A percentile compares a stretch with the other conserved stretches of the same genome.
These are phyloP conservation scores for Wickerhamomyces sp. DNA, from an alignment of 1,139 yeast genomes.

Conservation along the genomic window DNA sequence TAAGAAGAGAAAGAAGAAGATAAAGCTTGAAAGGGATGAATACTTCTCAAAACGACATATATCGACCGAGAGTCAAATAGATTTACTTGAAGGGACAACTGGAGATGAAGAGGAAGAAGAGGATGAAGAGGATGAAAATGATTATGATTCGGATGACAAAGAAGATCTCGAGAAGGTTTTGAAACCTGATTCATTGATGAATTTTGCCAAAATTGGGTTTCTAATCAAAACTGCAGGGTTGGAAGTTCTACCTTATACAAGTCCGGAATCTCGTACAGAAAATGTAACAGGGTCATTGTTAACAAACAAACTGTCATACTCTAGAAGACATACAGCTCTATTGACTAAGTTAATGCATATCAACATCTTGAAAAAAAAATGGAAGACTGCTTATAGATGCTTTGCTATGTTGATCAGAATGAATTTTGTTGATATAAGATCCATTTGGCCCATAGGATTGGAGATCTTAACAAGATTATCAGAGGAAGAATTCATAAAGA, in stretches of 20 bases:
- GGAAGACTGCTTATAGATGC: constrained; percentile 50
- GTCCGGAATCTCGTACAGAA: constrained; percentile 10
- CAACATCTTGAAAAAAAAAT: constrained; percentile 41
- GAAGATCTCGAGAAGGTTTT: background rate
- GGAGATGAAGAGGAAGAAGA: no score
- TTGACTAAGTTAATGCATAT: constrained; percentile 22
- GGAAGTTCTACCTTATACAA: constrained; percentile 26
- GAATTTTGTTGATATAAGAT: constrained; percentile 45
- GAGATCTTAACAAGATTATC: constrained; percentile 30
- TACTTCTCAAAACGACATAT: background rate
- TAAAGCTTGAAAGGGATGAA: constrained; percentile 1
- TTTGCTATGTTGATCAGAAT: constrained; percentile 45
- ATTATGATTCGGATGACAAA: background rate
- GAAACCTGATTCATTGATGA: background rate
- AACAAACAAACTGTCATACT: constrained; percentile 13
- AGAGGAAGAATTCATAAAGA: constrained; percentile 9
- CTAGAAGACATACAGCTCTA: constrained; percentile 16
- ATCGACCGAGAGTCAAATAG: no score
- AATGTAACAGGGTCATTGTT: constrained; percentile 5
- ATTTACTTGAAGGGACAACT: no score
- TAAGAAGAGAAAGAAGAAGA: constrained; percentile 8
- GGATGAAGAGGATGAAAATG: background rate
- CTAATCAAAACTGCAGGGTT: constrained; percentile 20
- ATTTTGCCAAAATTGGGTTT: background rate
- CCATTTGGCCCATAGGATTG: constrained; percentile 58